Evolutionary conservation across 805 yeast species (phyloP).

Genomic region (Candida alai): DNA sequence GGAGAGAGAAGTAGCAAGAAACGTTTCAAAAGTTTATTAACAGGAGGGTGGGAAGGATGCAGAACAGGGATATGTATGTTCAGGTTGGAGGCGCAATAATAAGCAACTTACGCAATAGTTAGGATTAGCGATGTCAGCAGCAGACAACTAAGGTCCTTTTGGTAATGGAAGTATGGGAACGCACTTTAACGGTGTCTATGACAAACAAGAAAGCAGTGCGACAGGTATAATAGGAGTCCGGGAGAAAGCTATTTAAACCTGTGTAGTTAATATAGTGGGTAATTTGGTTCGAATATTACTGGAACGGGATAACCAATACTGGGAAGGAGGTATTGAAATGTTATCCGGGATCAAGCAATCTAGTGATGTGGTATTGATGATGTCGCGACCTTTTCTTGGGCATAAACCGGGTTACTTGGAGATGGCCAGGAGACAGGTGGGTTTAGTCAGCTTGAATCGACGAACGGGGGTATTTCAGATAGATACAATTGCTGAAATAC

Average conservation of each 20-base stretch:
- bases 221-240: no score
- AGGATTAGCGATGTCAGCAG: constrained; percentile 14
- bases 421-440: constrained; percentile 4
- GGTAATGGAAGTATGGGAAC: constrained; percentile 1
- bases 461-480: no score
- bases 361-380: constrained; percentile 22
- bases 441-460: constrained; percentile 4
- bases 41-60: constrained; percentile 35
- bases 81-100: no score
- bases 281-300: constrained; percentile 1
- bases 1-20: constrained; percentile 48
- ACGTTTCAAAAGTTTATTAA: constrained; percentile 33
- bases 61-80: constrained; percentile 29
- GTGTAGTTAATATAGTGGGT: neutral
- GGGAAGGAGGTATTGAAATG: no score
- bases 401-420: constrained; percentile 25
- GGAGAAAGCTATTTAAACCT: neutral
- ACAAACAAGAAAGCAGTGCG: no score
- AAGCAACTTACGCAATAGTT: neutral
- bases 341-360: constrained; percentile 43
- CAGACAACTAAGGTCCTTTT: constrained; percentile 10
- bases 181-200: no score
- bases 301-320: no score
- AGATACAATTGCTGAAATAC: no score
- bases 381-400: constrained; percentile 45